Evolutionary conservation across 1,284 basidiomycete species (phyloP).

Genomic region (Trichosporon sp.): DNA sequence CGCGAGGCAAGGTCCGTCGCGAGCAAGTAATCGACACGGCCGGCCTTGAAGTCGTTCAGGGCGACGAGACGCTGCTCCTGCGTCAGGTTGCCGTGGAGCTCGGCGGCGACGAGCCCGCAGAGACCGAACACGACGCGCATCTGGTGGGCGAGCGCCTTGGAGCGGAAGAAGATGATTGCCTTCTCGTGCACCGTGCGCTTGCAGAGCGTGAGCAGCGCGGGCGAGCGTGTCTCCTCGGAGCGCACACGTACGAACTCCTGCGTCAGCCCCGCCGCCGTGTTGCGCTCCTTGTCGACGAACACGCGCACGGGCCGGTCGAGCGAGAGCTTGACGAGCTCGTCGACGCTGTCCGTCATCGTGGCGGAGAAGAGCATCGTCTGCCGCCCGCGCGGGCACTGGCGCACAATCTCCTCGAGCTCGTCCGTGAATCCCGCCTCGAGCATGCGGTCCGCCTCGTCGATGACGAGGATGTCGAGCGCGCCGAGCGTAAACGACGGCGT

Average conservation of each 20-base stretch:
- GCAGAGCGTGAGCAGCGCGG: conserved; percentile 77
- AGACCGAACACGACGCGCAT: conserved; percentile 89
- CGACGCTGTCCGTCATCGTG: conserved; percentile 95
- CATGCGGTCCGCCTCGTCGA: conserved; percentile 98
- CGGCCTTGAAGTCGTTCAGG: conserved; percentile 80
- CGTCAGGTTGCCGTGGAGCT: conserved; percentile 89
- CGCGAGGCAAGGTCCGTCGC: conserved; percentile 94
- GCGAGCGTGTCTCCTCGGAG: conserved; percentile 67
- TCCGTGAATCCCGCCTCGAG: conserved; percentile 96
- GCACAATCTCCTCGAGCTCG: conserved; percentile 89
- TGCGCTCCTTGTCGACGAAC: conserved; percentile 90
- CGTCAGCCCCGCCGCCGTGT: conserved; percentile 78
- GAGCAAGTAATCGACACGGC: conserved; percentile 80
- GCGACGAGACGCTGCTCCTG: conserved; percentile 91
- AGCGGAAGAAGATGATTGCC: conserved; percentile 89
- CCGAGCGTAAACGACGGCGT: conserved; percentile 90
- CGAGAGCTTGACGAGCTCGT: conserved; percentile 86
- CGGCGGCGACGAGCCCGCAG: conserved; percentile 79
- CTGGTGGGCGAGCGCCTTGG: conserved; percentile 95
- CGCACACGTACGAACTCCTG: conserved; percentile 94
- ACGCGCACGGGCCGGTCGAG: conserved; percentile 86
- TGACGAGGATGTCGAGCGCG: conserved; percentile 84
- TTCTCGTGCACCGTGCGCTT: conserved; percentile 77
- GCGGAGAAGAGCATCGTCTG: conserved; percentile 99
- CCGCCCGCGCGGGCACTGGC: conserved; percentile 76